A percentile compares a stretch with the other conserved stretches of the same genome.
Conservation (phyloP, 1,284 basidiomycete genomes). For the Papiliotrema nemorosa region DNA sequence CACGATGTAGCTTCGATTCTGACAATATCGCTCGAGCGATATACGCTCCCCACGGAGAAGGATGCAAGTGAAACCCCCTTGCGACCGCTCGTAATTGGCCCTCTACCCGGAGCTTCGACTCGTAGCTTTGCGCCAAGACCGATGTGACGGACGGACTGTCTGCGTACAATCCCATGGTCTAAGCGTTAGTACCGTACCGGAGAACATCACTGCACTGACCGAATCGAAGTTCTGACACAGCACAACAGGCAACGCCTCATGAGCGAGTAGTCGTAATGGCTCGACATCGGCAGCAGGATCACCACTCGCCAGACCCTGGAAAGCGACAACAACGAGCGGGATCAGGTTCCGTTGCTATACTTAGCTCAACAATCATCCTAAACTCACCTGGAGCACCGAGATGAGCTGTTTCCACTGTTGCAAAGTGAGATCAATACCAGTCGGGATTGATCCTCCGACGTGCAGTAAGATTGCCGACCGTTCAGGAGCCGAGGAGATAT, state of each 20-base stretch:
- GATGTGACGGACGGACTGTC: constrained; percentile 46
- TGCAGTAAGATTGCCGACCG: constrained; percentile 84
- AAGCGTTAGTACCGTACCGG: neutral
- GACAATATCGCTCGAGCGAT: constrained; percentile 44
- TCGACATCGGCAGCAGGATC: constrained; percentile 45
- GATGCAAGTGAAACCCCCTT: constrained; percentile 39
- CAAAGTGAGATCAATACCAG: constrained; percentile 86
- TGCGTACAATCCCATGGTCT: constrained; percentile 48
- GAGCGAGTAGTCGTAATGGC: constrained; percentile 46
- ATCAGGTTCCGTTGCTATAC: constrained; percentile 37
- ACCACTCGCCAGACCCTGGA: constrained; percentile 45
- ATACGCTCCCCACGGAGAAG: constrained; percentile 44
- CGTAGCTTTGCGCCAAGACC: constrained; percentile 32
- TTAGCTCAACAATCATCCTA: neutral
- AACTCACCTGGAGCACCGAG: constrained; percentile 33
- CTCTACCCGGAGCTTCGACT: constrained; percentile 38
- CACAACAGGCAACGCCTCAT: constrained; percentile 45
- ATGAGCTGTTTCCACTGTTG: constrained; percentile 80
- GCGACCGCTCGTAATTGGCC: constrained; percentile 42
- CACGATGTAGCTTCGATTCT: constrained; percentile 51
- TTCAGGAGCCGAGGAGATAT: constrained; percentile 58
- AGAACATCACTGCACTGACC: constrained; percentile 16
- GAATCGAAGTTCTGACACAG: constrained; percentile 47
- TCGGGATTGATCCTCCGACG: constrained; percentile 94
- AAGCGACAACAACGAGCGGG: constrained; percentile 45